phyloP scores from a whole-genome alignment of 192 early-diverging fungal genomes.

The Coemansia sp. region DNA sequence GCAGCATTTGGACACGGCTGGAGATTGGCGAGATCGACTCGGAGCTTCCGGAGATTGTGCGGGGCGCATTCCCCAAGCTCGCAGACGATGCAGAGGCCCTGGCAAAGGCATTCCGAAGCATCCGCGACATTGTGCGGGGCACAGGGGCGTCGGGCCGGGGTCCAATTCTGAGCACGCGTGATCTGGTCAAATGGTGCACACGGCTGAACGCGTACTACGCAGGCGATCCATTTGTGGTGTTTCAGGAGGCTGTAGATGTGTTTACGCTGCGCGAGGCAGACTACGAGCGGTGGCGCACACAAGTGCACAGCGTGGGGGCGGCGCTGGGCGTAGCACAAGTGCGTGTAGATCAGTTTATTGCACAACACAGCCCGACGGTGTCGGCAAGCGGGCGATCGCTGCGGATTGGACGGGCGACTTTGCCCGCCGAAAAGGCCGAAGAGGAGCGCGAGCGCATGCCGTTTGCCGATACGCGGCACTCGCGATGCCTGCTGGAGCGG shows the following conservation, averaged over 20 bases:
- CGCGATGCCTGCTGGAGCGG: constrained; percentile 79
- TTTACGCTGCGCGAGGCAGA: constrained; percentile 82
- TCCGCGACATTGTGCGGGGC: constrained; percentile 52
- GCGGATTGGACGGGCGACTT: constrained; percentile 27
- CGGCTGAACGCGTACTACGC: constrained; percentile 58
- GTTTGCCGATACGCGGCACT: constrained; percentile 87
- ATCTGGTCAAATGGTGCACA: constrained; percentile 89
- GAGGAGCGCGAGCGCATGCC: constrained; percentile 42
- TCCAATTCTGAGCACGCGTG: constrained; percentile 73
- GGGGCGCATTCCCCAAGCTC: constrained; percentile 41
- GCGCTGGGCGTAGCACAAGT: constrained; percentile 66
- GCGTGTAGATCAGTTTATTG: constrained; percentile 69
- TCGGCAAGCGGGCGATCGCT: constrained; percentile 33
- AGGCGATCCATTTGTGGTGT: constrained; percentile 47
- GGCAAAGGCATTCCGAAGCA: constrained; percentile 51
- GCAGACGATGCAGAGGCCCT: constrained; percentile 59
- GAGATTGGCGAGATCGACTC: constrained; percentile 61
- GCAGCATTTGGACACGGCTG: constrained; percentile 81
- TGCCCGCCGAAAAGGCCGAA: constrained; percentile 2
- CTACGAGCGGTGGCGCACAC: constrained; percentile 60
- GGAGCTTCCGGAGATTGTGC: constrained; percentile 31
- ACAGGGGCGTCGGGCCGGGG: constrained; percentile 37
- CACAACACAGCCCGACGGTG: constrained; percentile 66
- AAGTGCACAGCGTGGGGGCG: constrained; percentile 66
- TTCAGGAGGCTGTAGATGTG: constrained; percentile 84